Evolutionary conservation across 352 stramenopile genomes (phyloP).

Genomic region (Elongisporangium anandrum): DNA sequence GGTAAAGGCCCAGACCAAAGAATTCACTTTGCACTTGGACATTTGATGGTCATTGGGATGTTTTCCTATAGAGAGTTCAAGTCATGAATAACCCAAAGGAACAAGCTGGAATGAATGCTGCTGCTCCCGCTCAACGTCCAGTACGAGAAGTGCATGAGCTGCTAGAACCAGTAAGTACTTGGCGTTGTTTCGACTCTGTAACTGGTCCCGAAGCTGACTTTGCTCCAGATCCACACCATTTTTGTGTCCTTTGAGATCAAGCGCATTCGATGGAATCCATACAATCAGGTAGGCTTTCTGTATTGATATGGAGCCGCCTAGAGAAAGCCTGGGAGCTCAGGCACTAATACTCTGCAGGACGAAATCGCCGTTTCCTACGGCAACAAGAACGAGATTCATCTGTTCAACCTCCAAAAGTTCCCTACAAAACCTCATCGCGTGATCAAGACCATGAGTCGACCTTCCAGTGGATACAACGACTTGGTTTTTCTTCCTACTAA

Average conservation of each 20-base stretch:
- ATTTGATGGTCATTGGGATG: background rate
- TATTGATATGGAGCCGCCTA: background rate
- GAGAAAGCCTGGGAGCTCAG: background rate
- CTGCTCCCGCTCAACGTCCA: background rate
- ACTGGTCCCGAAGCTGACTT: no score
- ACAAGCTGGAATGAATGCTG: background rate
- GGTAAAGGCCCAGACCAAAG: constrained; percentile 4
- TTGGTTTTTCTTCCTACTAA: constrained; percentile 42
- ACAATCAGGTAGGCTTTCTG: constrained; percentile 37
- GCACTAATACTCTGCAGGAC: constrained; percentile 27
- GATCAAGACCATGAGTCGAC: constrained; percentile 59
- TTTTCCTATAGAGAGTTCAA: background rate
- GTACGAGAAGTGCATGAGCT: background rate
- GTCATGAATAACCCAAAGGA: background rate
- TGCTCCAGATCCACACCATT: constrained; percentile 64
- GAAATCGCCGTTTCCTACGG: constrained; percentile 72
- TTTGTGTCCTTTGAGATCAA: constrained; percentile 63
- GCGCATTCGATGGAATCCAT: constrained; percentile 72
- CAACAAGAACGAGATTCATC: constrained; percentile 67
- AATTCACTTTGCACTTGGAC: background rate
- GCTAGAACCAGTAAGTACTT: background rate
- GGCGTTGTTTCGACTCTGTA: no score
- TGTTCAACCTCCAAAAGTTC: constrained; percentile 77
- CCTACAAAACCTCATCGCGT: constrained; percentile 51
- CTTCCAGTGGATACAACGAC: constrained; percentile 74